Percentiles rank a stretch among this genome's conserved stretches.
Evolutionary conservation across 2,329 filamentous ascomycete genomes (phyloP).

Genomic region (Aspergillus sp.): DNA sequence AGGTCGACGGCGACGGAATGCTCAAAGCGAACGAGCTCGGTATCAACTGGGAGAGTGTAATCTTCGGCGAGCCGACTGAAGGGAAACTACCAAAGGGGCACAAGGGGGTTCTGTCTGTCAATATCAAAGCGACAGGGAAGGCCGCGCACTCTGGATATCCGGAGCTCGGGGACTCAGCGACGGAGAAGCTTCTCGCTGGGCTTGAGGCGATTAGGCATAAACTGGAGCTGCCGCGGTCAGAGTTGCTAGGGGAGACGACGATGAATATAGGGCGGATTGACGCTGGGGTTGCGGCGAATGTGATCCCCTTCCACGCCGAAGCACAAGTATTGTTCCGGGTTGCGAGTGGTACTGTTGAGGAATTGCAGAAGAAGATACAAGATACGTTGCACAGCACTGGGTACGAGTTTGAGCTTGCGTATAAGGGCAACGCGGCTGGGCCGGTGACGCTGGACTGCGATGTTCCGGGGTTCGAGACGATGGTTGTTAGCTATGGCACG

Average conservation of each 20-base stretch:
- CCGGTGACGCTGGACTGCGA: too few relatives aligned
- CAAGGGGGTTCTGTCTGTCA: conserved; percentile 47
- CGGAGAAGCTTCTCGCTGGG: conserved; percentile 33
- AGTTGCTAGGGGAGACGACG: conserved; percentile 41
- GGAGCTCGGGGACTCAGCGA: conserved; percentile 32
- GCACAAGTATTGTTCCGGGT: not conserved
- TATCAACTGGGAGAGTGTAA: conserved; percentile 47
- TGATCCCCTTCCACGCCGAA: not conserved
- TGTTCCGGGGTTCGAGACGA: not conserved
- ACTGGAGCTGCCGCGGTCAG: conserved; percentile 33
- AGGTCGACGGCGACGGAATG: conserved; percentile 58
- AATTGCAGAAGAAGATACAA: too few relatives aligned
- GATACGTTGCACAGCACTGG: too few relatives aligned
- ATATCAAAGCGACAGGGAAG: conserved; percentile 29
- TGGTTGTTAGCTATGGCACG: not conserved
- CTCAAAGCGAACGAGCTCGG: conserved; percentile 48
- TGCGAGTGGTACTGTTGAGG: too few relatives aligned
- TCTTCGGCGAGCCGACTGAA: conserved; percentile 58
- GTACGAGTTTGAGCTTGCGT: too few relatives aligned
- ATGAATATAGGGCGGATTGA: conserved; percentile 42
- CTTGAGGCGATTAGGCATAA: conserved; percentile 23
- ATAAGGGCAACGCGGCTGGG: too few relatives aligned
- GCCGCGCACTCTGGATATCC: conserved; percentile 38
- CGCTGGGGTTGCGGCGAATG: not conserved
- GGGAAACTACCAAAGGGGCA: conserved; percentile 54